Percentiles rank a stretch among this genome's conserved stretches.
These are phyloP conservation scores for Phytophthora cactorum DNA, from an alignment of 352 stramenopile species.

Conservation along the genomic window DNA sequence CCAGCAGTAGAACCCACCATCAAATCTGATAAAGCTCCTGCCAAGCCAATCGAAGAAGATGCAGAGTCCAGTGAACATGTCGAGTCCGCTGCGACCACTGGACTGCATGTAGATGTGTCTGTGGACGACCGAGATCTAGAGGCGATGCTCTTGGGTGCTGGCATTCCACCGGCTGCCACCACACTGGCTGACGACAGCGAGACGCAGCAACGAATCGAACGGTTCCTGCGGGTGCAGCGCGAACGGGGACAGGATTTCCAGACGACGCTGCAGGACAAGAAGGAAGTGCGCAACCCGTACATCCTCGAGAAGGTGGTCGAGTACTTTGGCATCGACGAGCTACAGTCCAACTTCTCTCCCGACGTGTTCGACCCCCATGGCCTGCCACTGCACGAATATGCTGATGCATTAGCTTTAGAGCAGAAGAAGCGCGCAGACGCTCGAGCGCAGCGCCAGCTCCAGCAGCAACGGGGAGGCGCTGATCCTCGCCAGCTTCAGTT, in stretches of 20 bases:
- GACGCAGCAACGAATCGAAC: conserved; percentile 69
- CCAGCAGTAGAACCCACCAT: not conserved
- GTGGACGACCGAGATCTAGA: conserved; percentile 41
- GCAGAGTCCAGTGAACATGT: conserved; percentile 8
- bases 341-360: conserved; percentile 70
- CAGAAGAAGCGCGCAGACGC: conserved; percentile 65
- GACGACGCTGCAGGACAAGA: conserved; percentile 74
- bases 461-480: conserved; percentile 30
- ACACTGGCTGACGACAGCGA: conserved; percentile 28
- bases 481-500: conserved; percentile 33
- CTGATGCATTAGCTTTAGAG: conserved; percentile 64
- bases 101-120: conserved; percentile 1
- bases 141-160: conserved; percentile 39
- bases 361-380: conserved; percentile 76
- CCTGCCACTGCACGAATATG: conserved; percentile 75
- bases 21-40: conserved; percentile 4
- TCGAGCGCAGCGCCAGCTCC: conserved; percentile 40
- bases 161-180: conserved; percentile 47
- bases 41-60: conserved; percentile 9
- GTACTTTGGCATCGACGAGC: conserved; percentile 87
- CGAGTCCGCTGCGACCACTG: conserved; percentile 2
- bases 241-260: conserved; percentile 64
- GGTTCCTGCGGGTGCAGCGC: conserved; percentile 54
- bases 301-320: conserved; percentile 88
- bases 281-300: conserved; percentile 88